Conservation (phyloP, 2,329 filamentous ascomycete genomes). For the Verticillium nubilum region DNA sequence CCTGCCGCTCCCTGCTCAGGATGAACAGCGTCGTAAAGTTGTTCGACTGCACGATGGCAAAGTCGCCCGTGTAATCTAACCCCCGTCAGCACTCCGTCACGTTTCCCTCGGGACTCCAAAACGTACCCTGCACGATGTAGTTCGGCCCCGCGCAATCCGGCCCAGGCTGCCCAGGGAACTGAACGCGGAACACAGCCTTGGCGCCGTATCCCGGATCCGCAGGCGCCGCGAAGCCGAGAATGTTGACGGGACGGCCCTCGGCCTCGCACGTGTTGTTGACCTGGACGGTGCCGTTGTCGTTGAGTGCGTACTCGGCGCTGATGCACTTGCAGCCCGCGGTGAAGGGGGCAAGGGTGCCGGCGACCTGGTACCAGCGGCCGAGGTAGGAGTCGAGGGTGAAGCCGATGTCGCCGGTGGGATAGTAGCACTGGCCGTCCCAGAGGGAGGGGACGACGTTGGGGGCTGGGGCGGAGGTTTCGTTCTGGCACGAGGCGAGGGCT, state of each 20-base stretch:
- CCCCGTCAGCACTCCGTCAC: background rate
- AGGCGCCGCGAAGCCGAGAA: slow-evolving; percentile 21
- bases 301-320: slow-evolving; percentile 22
- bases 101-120: background rate
- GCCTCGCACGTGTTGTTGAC: slow-evolving; percentile 27
- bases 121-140: slow-evolving; percentile 24
- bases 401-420: slow-evolving; percentile 19
- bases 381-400: slow-evolving; percentile 24
- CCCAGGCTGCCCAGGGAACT: slow-evolving; percentile 22
- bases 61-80: slow-evolving; percentile 22
- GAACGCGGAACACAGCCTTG: slow-evolving; percentile 21
- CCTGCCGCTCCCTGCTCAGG: slow-evolving; percentile 22
- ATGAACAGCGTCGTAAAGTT: slow-evolving; percentile 26
- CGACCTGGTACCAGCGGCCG: slow-evolving; percentile 27
- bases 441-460: slow-evolving; percentile 19
- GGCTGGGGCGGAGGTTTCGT: slow-evolving; percentile 4
- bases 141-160: slow-evolving; percentile 24
- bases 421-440: slow-evolving; percentile 25
- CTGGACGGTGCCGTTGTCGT: slow-evolving; percentile 23
- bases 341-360: slow-evolving; percentile 23
- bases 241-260: slow-evolving; percentile 18
- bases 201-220: slow-evolving; percentile 21
- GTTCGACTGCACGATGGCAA: slow-evolving; percentile 25
- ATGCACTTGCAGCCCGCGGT: slow-evolving; percentile 25
- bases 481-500: slow-evolving; percentile 7